Base-by-base conservation (phyloP, 441 rosid genomes). In the Erodium moschatum region DNA sequence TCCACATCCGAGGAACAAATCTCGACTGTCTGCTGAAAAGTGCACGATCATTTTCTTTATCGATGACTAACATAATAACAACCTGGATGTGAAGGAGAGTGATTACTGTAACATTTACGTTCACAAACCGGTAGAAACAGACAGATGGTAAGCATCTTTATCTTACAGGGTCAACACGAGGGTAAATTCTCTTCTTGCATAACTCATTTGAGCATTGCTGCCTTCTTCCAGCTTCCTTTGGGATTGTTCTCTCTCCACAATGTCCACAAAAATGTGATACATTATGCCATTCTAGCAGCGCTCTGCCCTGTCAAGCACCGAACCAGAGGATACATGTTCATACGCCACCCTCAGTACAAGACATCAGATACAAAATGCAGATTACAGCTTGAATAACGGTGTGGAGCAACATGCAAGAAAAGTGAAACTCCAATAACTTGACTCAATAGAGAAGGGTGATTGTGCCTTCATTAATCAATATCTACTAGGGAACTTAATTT, bases 131-230 rank as follows among this genome's bases (percentile, higher is more conserved):
- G 13, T 48, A 67, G 4, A 70, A 58, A 69, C 69, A 69, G 61
- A 7, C 21, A 54, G 16, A 38, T 19, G 72, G 65, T 54, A 69
- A 65, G 64, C 33, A 73, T n/a, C 1, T 29, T 29, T 29, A 29
- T n/a, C n/a, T n/a, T 82, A 92, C 98, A 44, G 98, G 93, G 77
- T 93, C 98, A 81, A 89, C 81, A 76, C 97, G 97, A 20, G 98
- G 97, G 72, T 93, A 93, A 73, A 85, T 70, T 70, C 84, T 89
- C 77, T 82, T 85, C 29, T 72, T 82, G 83, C 98, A 91, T 31
- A 27, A 67, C 56, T 82, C 83, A 27, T 86, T 87, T 8, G 82
- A 79, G 77, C 97, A 93, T 62, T 89, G 86, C 69, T 85, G 89
- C 75, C 87, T 80, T 70, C 86, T 91, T 46, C 96, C 95, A 64